phyloP scores from a whole-genome alignment of 805 yeast genomes.

The Candida stauntonica region DNA sequence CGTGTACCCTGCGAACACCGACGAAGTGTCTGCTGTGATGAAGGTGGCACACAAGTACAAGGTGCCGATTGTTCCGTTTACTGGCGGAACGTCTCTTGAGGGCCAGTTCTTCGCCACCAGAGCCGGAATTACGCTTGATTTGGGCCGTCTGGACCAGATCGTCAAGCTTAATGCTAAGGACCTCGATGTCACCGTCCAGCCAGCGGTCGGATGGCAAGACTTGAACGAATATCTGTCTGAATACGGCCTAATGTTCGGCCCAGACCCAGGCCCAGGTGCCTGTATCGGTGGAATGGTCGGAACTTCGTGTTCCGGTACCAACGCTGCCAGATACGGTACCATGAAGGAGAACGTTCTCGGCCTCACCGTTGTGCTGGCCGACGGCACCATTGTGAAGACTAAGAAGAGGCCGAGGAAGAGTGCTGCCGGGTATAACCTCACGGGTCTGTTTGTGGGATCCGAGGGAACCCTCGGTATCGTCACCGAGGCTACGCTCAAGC shows the following conservation, averaged over 20 bases:
- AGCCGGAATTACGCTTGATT: constrained; percentile 61
- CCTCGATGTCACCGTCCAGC: constrained; percentile 69
- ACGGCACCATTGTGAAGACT: constrained; percentile 74
- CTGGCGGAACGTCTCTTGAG: constrained; percentile 78
- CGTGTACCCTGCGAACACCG: constrained; percentile 59
- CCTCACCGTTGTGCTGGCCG: constrained; percentile 72
- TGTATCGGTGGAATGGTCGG: constrained; percentile 76
- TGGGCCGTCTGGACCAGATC: constrained; percentile 55
- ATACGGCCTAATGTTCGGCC: constrained; percentile 60
- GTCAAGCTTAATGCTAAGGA: constrained; percentile 56
- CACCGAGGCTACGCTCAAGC: constrained; percentile 69
- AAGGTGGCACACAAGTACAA: constrained; percentile 55
- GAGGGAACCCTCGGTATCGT: constrained; percentile 80
- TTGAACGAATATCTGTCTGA: constrained; percentile 48
- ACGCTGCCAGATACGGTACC: constrained; percentile 75
- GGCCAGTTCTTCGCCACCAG: constrained; percentile 78
- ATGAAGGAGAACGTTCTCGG: constrained; percentile 69
- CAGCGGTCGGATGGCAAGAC: constrained; percentile 79
- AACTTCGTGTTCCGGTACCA: constrained; percentile 77
- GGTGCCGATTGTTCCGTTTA: constrained; percentile 71
- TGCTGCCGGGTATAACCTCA: constrained; percentile 75
- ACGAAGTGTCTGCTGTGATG: constrained; percentile 60
- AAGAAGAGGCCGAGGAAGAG: constrained; percentile 71
- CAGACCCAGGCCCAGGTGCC: constrained; percentile 80
- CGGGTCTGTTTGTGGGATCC: constrained; percentile 69